phyloP scores from a whole-genome alignment of 768 basidiomycete species.

The Xerocomellus intermedius region DNA sequence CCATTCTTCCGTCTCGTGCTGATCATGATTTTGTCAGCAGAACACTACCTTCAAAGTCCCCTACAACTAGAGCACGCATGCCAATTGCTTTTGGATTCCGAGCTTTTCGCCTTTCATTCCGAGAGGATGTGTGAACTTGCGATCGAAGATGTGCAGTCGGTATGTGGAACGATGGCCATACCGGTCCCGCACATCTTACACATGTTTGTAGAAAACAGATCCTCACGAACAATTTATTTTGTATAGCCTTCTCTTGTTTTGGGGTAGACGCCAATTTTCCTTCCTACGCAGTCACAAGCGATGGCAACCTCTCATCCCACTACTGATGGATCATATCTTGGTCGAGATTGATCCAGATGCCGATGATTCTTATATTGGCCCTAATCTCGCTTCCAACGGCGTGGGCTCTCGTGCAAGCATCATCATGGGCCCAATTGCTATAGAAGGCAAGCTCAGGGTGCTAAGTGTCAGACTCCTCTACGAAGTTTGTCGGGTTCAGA shows the following conservation, averaged over 20 bases:
- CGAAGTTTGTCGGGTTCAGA: constrained; percentile 91
- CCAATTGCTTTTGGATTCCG: constrained; percentile 71
- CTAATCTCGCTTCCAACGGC: constrained; percentile 30
- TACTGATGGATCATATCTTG: constrained; percentile 81
- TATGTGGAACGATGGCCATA: constrained; percentile 35
- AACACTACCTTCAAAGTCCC: constrained; percentile 82
- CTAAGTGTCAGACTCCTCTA: constrained; percentile 78
- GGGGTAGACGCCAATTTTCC: constrained; percentile 64
- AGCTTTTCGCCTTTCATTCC: constrained; percentile 88
- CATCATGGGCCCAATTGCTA: constrained; percentile 53
- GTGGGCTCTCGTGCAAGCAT: constrained; percentile 39
- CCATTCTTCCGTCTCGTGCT: neutral
- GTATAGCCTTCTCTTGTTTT: constrained; percentile 72
- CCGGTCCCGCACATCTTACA: constrained; percentile 3
- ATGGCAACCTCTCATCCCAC: constrained; percentile 79
- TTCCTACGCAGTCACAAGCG: constrained; percentile 79
- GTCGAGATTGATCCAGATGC: constrained; percentile 79
- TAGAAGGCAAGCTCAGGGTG: constrained; percentile 78
- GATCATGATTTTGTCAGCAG: constrained; percentile 38
- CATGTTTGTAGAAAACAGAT: constrained; percentile 63
- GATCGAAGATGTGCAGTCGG: constrained; percentile 63
- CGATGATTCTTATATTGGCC: constrained; percentile 55
- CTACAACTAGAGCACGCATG: constrained; percentile 85
- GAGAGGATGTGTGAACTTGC: constrained; percentile 87
- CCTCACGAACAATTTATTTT: constrained; percentile 81